Base-by-base conservation (phyloP, 1,284 basidiomycete species). In the Testicularia cyperi region DNA sequence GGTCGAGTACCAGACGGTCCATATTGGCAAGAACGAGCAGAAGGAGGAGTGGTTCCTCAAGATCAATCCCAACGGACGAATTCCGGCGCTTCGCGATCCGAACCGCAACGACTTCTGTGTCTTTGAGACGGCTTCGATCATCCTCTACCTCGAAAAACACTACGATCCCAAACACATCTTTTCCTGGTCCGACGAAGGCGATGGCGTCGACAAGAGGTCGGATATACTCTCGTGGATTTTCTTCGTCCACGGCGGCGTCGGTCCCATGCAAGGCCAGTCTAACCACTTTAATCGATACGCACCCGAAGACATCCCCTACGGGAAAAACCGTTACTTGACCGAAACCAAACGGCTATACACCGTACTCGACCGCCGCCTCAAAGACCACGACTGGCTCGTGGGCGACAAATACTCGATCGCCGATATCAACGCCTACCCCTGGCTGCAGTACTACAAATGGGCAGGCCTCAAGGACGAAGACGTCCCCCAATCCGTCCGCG, bases 51-150 rank as follows among this genome's bases (percentile, higher is more conserved):
- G 67, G 58, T 65, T 65, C 33, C 43, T 67, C 23, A 34, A 57
- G 34, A 63, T 73, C 60, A 72, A 70, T 44, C 70, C 70, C 18
- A 73, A 73, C 26, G 70, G 70, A 2, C 55, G 70, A 2, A 71
- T 73, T 28, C 70, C 70, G 6, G 70, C 70, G 1, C 19, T 60
- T 3, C 44, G 54, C 15, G 66, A 69, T 30, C 64, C 58, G 15
- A 64, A 66, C 46, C 36, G 47, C 6, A 24, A 29, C 34, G 55
- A 67, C 34, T 39, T 52, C 25, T 49, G 43, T 40, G 63, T 69
- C 2, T 66, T 58, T 33, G 66, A 69, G 28, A 60, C 51, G 10
- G 60, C 54, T 4, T 37, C 67, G 10, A 69, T 70, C 38, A 40
- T 71, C 10, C 49, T 71, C 6, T 73, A 68, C 37, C 58, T 72